phyloP scores from a whole-genome alignment of 768 basidiomycete species.

The Stropharia rugosoannulata region DNA sequence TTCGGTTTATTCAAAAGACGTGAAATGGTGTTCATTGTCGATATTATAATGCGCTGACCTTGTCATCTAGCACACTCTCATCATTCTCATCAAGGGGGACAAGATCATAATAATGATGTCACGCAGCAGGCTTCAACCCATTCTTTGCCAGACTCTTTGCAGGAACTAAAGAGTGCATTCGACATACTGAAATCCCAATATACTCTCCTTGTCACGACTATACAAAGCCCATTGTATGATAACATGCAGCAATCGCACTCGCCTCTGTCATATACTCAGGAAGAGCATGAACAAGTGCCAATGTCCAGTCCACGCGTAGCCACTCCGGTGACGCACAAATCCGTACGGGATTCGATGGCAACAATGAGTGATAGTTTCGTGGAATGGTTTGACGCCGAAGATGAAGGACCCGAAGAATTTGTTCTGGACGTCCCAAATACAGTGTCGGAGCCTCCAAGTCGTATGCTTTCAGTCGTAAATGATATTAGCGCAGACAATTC shows the following conservation, averaged over 20 bases:
- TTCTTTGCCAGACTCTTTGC: constrained; percentile 23
- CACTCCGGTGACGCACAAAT: constrained; percentile 29
- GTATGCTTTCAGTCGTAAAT: constrained; percentile 38
- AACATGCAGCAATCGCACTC: constrained; percentile 26
- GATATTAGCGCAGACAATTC: constrained; percentile 43
- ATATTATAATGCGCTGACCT: background rate
- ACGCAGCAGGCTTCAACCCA: constrained; percentile 11
- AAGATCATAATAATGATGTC: constrained; percentile 1
- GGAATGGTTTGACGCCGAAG: constrained; percentile 81
- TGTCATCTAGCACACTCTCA: constrained; percentile 2
- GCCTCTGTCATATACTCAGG: constrained; percentile 43
- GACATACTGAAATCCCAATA: constrained; percentile 63
- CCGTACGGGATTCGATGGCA: constrained; percentile 44
- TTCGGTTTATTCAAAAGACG: constrained; percentile 68
- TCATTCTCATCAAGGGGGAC: constrained; percentile 14
- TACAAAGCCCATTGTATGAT: constrained; percentile 33
- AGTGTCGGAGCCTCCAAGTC: constrained; percentile 36
- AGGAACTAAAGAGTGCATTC: constrained; percentile 47
- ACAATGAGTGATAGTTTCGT: constrained; percentile 52
- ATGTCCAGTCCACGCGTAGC: constrained; percentile 4
- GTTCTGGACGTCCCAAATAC: constrained; percentile 47
- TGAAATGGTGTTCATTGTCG: constrained; percentile 23
- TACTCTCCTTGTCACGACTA: constrained; percentile 42
- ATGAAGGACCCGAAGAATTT: constrained; percentile 73
- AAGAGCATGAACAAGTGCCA: constrained; percentile 33